These are phyloP conservation scores for Gloeophyllum trabeum DNA, from an alignment of 768 basidiomycete genomes.

Conservation along the genomic window DNA sequence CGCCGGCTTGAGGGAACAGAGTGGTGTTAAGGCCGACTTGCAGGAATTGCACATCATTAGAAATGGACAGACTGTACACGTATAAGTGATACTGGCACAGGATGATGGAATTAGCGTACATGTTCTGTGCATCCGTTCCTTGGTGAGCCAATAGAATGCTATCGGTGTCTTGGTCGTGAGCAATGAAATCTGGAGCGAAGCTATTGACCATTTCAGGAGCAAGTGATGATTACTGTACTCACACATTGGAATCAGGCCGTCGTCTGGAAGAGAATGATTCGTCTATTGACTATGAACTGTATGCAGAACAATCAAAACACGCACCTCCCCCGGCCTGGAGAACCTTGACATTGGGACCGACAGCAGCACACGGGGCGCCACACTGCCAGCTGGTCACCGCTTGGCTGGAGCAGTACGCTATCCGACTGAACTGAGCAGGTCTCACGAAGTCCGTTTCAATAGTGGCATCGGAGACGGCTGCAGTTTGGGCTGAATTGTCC, in stretches of 20 bases:
- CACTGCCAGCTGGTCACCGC: conserved; percentile 23
- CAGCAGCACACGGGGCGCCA: conserved; percentile 20
- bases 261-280: conserved; percentile 11
- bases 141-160: conserved; percentile 30
- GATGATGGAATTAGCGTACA: conserved; percentile 12
- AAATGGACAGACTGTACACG: conserved; percentile 19
- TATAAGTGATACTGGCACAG: background rate
- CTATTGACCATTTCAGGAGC: background rate
- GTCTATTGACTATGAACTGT: background rate
- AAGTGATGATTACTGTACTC: conserved; percentile 1
- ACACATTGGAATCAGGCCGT: conserved; percentile 19
- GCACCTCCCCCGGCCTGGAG: conserved; percentile 23
- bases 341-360: conserved; percentile 15
- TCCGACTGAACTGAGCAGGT: conserved; percentile 23
- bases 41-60: conserved; percentile 23
- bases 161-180: conserved; percentile 20
- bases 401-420: conserved; percentile 24
- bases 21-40: conserved; percentile 19
- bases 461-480: background rate
- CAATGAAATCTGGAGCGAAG: conserved; percentile 15
- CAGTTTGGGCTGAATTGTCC: too few species aligned
- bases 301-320: conserved; percentile 5
- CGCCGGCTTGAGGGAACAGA: conserved; percentile 16
- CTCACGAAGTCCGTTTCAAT: conserved; percentile 10
- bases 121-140: conserved; percentile 22